Conservation (phyloP, 2,329 filamentous ascomycete species). For the Lachnellula arida region DNA sequence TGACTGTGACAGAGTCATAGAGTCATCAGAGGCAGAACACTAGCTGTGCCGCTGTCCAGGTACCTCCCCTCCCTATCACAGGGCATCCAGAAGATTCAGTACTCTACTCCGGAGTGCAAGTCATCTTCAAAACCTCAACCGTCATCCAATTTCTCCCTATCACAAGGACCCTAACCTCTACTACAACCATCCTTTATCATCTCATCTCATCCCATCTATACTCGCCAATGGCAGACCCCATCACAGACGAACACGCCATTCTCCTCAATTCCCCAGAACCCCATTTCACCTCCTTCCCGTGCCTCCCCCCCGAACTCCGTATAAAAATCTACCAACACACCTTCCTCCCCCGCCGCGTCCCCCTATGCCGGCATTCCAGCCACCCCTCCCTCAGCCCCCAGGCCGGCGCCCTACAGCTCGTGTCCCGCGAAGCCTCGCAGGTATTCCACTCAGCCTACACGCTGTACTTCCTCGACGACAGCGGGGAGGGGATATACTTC, state of each 20-base stretch:
- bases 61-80: too few species aligned
- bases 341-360: conserved; percentile 35
- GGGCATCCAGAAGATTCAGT: too few species aligned
- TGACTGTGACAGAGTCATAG: too few species aligned
- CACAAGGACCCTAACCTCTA: neutral
- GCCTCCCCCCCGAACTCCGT: conserved; percentile 14
- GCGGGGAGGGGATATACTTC: conserved; percentile 6
- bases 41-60: too few species aligned
- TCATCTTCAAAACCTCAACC: neutral
- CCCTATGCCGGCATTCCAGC: conserved; percentile 48
- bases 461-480: neutral
- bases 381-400: neutral
- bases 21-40: too few species aligned
- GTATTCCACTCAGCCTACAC: neutral
- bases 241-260: neutral
- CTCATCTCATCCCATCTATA: neutral
- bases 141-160: neutral
- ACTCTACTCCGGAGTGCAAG: neutral
- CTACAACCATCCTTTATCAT: neutral
- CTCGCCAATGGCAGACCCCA: neutral
- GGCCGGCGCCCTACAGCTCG: conserved; percentile 7
- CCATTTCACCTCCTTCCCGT: conserved; percentile 11
- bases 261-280: neutral
- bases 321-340: conserved; percentile 12
- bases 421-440: conserved; percentile 9